Percentiles rank a stretch among this genome's conserved stretches.
Evolutionary conservation across 805 yeast genomes (phyloP).

Genomic region (Lachancea cidri): DNA sequence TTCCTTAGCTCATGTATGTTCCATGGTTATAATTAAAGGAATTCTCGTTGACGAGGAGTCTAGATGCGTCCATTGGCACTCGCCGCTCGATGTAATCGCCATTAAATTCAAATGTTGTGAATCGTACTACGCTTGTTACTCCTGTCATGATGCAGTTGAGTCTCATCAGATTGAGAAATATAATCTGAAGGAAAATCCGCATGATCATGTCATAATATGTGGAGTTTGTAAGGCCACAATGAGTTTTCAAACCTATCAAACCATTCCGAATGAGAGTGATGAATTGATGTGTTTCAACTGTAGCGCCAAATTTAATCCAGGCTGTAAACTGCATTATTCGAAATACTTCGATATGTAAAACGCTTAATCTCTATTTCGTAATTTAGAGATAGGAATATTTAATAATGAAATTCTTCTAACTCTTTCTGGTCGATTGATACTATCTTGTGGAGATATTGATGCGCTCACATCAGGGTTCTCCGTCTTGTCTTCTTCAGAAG

Average conservation of each 20-base stretch:
- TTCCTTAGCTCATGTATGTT: background rate
- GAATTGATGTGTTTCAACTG: conserved; percentile 22
- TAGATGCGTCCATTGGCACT: conserved; percentile 33
- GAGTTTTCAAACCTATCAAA: conserved; percentile 24
- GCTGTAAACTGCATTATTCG: conserved; percentile 30
- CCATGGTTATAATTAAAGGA: conserved; percentile 15
- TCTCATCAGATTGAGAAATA: conserved; percentile 16
- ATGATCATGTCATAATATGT: conserved; percentile 23
- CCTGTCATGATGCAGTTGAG: conserved; percentile 25
- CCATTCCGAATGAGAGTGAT: background rate
- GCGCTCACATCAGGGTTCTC: background rate
- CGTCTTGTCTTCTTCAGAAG: background rate
- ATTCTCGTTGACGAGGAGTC: conserved; percentile 23
- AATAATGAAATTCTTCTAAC: conserved; percentile 22
- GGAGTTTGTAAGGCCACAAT: conserved; percentile 27
- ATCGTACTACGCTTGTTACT: conserved; percentile 26
- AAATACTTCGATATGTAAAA: conserved; percentile 20
- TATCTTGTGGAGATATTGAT: background rate
- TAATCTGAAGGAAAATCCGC: conserved; percentile 5
- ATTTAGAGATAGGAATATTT: conserved; percentile 27
- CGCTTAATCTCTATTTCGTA: conserved; percentile 14
- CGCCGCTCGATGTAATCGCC: conserved; percentile 28
- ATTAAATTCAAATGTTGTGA: conserved; percentile 31
- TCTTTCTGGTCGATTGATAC: background rate
- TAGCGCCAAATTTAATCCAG: conserved; percentile 26